phyloP scores from a whole-genome alignment of 129 eudicot genomes.

The Oenanthe sinensis region DNA sequence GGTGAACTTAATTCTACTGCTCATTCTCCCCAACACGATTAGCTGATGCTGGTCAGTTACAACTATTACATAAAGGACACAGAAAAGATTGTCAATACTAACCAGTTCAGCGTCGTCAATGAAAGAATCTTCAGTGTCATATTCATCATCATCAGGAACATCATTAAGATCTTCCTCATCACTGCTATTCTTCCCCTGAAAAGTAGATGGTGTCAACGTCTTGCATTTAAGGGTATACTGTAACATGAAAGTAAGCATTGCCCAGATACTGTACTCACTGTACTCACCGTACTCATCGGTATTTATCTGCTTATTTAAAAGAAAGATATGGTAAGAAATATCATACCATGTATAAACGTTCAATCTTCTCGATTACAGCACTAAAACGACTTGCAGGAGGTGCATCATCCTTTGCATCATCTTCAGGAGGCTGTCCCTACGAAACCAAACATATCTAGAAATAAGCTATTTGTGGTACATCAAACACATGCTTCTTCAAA shows the following conservation, averaged over 20 bases:
- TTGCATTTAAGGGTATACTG: not conserved
- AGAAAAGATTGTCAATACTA: conserved; percentile 18
- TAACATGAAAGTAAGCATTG: not conserved
- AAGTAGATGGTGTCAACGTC: conserved; percentile 11
- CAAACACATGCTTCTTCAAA: not conserved
- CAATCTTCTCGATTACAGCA: conserved; percentile 90
- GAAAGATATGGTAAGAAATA: not conserved
- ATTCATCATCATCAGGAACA: conserved; percentile 95
- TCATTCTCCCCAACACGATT: not conserved
- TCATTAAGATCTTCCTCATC: conserved; percentile 92
- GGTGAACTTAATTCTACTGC: not conserved
- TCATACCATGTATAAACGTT: conserved; percentile 90
- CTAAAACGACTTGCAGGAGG: conserved; percentile 80
- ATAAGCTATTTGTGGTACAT: not conserved
- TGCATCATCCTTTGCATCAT: conserved; percentile 60
- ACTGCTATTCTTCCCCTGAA: conserved; percentile 87
- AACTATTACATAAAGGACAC: not conserved
- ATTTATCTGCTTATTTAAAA: not conserved
- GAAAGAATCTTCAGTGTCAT: conserved; percentile 96
- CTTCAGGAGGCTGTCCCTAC: conserved; percentile 50
- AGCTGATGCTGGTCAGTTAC: conserved; percentile 4
- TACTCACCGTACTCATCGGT: not conserved
- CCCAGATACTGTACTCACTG: not conserved
- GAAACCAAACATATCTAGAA: not conserved
- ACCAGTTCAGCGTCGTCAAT: conserved; percentile 95